phyloP scores from a whole-genome alignment of 148 eudicot species.

The Chenopodium formosanum region DNA sequence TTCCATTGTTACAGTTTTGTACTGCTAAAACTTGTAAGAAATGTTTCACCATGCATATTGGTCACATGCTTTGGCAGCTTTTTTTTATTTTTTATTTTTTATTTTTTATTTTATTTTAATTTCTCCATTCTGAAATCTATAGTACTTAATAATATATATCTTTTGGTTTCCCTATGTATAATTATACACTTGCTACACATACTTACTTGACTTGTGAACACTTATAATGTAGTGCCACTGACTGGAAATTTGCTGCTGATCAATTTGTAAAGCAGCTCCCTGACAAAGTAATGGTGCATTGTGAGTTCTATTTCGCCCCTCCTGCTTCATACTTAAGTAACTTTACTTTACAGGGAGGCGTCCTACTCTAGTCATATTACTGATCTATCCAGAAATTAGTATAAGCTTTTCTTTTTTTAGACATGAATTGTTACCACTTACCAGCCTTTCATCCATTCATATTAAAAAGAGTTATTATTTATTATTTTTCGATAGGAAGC shows the following conservation, averaged over 20 bases:
- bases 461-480: no score
- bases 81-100: neutral
- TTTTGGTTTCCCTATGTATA: neutral
- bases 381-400: neutral
- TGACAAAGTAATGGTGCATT: constrained; percentile 72
- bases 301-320: constrained; percentile 40
- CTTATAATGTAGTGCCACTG: constrained; percentile 53
- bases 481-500: neutral
- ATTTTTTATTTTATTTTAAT: neutral
- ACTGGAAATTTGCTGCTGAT: constrained; percentile 87
- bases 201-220: constrained; percentile 2
- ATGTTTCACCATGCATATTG: neutral
- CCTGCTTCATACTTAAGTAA: neutral
- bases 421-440: neutral
- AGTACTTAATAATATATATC: neutral
- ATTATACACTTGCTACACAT: neutral
- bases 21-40: neutral
- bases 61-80: neutral
- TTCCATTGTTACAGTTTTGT: neutral
- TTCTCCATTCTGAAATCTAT: neutral
- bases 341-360: no score
- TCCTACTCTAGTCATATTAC: neutral
- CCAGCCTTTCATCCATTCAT: neutral
- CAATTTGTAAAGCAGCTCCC: constrained; percentile 78
- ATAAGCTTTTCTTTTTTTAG: no score